Evolutionary conservation across 768 basidiomycete genomes (phyloP).

Genomic region (Mycena olivaceomarginata): DNA sequence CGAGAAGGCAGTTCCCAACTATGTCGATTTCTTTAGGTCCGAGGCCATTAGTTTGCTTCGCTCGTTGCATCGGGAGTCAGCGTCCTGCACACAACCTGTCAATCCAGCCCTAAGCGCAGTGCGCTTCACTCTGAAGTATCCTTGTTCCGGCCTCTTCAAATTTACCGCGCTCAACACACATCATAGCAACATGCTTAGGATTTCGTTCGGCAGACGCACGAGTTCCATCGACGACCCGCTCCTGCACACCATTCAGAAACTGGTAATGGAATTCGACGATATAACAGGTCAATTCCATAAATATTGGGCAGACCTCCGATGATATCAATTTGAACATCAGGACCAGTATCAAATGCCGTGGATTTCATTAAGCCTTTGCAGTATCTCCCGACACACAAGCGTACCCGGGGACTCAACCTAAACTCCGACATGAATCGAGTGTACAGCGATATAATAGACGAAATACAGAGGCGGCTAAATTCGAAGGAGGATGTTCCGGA

Average conservation of each 20-base stretch:
- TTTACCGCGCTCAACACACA: not conserved
- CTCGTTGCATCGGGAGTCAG: not conserved
- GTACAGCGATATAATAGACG: not conserved
- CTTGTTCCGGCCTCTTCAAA: not conserved
- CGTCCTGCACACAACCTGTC: not conserved
- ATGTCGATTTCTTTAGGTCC: not conserved
- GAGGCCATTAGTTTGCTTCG: not conserved
- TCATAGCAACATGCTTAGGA: not conserved
- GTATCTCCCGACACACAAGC: not conserved
- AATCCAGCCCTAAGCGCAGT: constrained; percentile 1
- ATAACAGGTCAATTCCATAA: not conserved
- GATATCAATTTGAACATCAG: not conserved
- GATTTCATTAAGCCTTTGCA: not conserved
- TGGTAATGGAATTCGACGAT: not conserved
- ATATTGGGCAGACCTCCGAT: not conserved
- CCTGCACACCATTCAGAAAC: not conserved
- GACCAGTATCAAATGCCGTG: not conserved
- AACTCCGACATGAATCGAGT: not conserved
- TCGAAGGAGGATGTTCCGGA: not conserved
- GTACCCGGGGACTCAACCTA: not conserved
- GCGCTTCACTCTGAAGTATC: constrained; percentile 6
- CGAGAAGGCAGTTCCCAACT: constrained; percentile 3
- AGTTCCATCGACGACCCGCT: constrained; percentile 3
- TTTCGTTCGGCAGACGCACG: not conserved
- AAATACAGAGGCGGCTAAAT: not conserved